Base-by-base conservation (phyloP, 352 stramenopile genomes). In the Elongisporangium undulatum region DNA sequence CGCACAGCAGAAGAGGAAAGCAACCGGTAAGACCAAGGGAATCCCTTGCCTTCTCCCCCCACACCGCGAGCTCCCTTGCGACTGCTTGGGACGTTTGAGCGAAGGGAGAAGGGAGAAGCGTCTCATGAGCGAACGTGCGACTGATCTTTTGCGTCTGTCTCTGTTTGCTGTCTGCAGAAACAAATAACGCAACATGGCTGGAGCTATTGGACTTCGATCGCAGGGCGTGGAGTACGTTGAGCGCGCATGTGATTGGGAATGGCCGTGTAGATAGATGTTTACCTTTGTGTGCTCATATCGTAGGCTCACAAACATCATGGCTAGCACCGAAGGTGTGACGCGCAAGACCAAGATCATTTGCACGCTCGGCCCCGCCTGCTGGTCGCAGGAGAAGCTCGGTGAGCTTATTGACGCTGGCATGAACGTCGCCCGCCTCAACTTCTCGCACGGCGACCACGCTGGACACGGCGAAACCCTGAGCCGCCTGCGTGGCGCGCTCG, bases 371-470 rank as follows among this genome's bases (percentile, higher is more conserved):
- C 91, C 91, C 8, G 70, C 88, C 21, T 97, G 85, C 61, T 99
- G 96, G 96, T 90, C 89, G 20, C 92, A 99, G 39, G 89, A 97
- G 19, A 94, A 73, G 48, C 80, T 99, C 24, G 94, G 95, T 20
- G 64, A 94, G 56, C 74, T 92, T 48, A 89, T 92, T 53, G 83
- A 92, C 62, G 79, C 77, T 52, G 97, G 97, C 63, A 98, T 99
- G 93, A 97, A 96, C 65, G 86, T 99, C 16, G 98, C 98, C 66
- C 87, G 97, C 51, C 87, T 99, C 58, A 99, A 99, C 77, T 99
- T 99, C 77, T 99, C 94, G 49, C 97, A 99, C 77, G 97, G 97
- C 48, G 98, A 98, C 55, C 94, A 97, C 62, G 92, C 95, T 56
- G 94, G 64, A 51, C 85, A 92, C 68, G 69, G 70, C 49, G 79